Base-by-base conservation (phyloP, 768 basidiomycete genomes). In the Russula olivacea region DNA sequence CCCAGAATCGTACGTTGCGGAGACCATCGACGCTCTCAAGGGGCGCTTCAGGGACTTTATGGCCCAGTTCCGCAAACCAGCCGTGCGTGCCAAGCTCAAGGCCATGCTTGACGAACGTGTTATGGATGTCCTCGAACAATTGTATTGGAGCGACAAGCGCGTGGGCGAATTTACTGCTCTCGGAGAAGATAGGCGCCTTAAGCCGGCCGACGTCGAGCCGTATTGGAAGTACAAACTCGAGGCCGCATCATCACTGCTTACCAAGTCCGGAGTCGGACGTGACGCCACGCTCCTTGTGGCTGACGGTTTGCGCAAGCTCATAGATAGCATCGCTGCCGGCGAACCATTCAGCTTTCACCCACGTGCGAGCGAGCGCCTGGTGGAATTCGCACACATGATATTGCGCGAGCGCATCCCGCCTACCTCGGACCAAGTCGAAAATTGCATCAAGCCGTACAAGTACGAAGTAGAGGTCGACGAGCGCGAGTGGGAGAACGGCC, bases 361-460 rank as follows among this genome's bases (percentile, higher is more conserved):
- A 0, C 81, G 79, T 19, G 89, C 95, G 0, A 84, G 93, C 19
- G 93, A 96, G 66, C 85, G 94, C 28, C 86, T 99, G 63, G 83
- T 91, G 61, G 82, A 96, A 70, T 97, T 98, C 73, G 91, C 91
- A 11, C 95, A 98, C 75, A 84, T 81, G 74, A 95, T 99, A 71
- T 76, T 99, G 57, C 82, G 96, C 62, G 96, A 98, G 70, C 84
- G 96, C 7, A 89, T 98, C 61, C 90, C 92, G 17, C 76, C 96
- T 59, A 93, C 97, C n/a, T 89, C 92, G 5, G 97, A 99, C 73
- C 96, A 98, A 76, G 96, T 99, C 17, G 97, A 99, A 79, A 99
- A 98, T 74, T 96, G 93, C 74, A 98, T 99, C 80, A 99, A 99
- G 76, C 97, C 96, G 32, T 98, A 85, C 82, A 99, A 99, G 78